phyloP scores from a whole-genome alignment of 2,329 filamentous ascomycete genomes.

The Pseudogymnoascus verrucosus region DNA sequence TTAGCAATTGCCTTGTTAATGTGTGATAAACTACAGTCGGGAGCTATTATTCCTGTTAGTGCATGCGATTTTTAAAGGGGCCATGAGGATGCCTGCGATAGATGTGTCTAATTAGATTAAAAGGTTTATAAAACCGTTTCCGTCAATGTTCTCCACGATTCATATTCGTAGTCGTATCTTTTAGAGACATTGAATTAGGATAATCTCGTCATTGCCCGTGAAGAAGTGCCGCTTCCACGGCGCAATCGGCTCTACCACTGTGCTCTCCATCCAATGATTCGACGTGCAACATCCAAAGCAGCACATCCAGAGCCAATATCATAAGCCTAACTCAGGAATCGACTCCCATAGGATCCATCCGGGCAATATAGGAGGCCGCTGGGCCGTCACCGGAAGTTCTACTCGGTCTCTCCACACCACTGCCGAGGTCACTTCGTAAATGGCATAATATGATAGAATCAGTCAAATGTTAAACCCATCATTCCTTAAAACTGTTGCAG shows the following conservation, averaged over 20 bases:
- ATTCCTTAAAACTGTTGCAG: neutral
- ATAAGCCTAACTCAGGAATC: neutral
- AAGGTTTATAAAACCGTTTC: neutral
- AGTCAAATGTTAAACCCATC: neutral
- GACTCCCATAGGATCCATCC: neutral
- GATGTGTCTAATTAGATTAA: neutral
- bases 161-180: neutral
- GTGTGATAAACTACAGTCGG: neutral
- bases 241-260: neutral
- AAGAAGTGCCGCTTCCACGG: neutral
- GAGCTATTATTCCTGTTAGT: neutral
- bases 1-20: neutral
- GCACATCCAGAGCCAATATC: neutral
- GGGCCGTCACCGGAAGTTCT: neutral
- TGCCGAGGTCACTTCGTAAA: neutral
- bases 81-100: neutral
- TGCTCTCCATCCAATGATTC: neutral
- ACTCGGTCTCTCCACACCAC: neutral
- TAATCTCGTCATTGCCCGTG: neutral
- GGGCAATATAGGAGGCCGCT: neutral
- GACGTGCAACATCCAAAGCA: neutral
- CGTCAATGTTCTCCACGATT: no score
- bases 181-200: neutral
- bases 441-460: neutral
- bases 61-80: neutral